Conservation (phyloP, 2,329 filamentous ascomycete genomes). For the Dothistroma pini region DNA sequence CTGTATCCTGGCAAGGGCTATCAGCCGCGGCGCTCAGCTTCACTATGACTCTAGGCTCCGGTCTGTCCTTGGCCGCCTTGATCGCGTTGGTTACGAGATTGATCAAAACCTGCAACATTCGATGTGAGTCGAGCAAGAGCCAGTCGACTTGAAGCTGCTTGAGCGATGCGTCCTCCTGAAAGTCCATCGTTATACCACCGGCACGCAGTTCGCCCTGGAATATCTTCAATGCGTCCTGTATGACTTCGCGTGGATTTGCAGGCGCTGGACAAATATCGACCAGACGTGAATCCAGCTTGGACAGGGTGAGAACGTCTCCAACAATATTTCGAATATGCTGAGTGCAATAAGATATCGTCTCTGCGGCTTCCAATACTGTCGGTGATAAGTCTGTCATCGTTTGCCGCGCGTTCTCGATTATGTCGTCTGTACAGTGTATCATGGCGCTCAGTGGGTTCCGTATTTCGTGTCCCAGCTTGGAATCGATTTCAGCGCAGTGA, state of each 20-base stretch:
- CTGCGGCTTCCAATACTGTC: slow-evolving; percentile 25
- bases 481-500: too few relatives aligned
- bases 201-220: slow-evolving; percentile 39
- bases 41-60: slow-evolving; percentile 36
- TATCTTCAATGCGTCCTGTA: slow-evolving; percentile 38
- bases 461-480: slow-evolving; percentile 36
- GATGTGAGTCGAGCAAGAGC: slow-evolving; percentile 26
- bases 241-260: slow-evolving; percentile 33
- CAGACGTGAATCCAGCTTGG: slow-evolving; percentile 35
- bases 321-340: slow-evolving; percentile 39
- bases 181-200: slow-evolving; percentile 30
- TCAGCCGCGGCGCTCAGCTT: slow-evolving; percentile 17
- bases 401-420: slow-evolving; percentile 22
- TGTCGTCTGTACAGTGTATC: slow-evolving; percentile 44
- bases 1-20: slow-evolving; percentile 37
- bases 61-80: slow-evolving; percentile 41
- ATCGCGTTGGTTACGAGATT: slow-evolving; percentile 43
- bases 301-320: slow-evolving; percentile 46
- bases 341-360: slow-evolving; percentile 32
- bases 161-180: slow-evolving; percentile 12
- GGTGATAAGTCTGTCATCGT: slow-evolving; percentile 7
- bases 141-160: slow-evolving; percentile 19
- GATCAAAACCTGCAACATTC: slow-evolving; percentile 39
- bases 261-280: slow-evolving; percentile 37
- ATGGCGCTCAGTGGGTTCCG: slow-evolving; percentile 44